Evolutionary conservation across 75 land plant species (phyloP).

Genomic region (Pinus taeda): DNA sequence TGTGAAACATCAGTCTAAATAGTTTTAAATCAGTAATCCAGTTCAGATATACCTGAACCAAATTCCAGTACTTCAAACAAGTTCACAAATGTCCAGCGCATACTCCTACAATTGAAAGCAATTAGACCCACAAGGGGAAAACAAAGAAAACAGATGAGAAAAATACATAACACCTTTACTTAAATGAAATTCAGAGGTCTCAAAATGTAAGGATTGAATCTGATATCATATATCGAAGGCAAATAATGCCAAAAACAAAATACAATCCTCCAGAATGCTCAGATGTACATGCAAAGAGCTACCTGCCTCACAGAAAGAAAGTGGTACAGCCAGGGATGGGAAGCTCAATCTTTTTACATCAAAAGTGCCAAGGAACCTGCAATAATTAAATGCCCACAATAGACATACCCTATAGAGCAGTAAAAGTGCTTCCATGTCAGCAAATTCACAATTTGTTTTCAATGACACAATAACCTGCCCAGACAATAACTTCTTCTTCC

Average conservation of each 20-base stretch:
- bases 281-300: constrained; percentile 8
- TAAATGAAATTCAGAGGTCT: constrained; percentile 1
- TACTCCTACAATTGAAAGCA: not conserved
- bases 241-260: constrained; percentile 11
- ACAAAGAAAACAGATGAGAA: not conserved
- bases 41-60: not conserved
- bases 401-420: not conserved
- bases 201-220: constrained; percentile 2
- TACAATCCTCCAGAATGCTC: constrained; percentile 13
- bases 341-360: constrained; percentile 4
- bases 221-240: constrained; percentile 2
- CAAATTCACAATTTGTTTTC: not conserved
- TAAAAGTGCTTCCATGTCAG: not conserved
- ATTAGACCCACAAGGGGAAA: not conserved
- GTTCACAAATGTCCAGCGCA: not conserved
- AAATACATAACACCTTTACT: not conserved
- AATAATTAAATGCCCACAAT: not conserved
- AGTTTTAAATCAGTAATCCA: too few species aligned
- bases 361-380: not conserved
- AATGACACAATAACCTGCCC: not conserved
- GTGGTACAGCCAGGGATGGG: not conserved
- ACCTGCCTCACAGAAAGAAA: constrained; percentile 8
- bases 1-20: too few species aligned
- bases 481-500: not conserved
- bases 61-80: not conserved